Base-by-base conservation (phyloP, 495 filamentous ascomycete species). In the Annulohypoxylon maeteangense region DNA sequence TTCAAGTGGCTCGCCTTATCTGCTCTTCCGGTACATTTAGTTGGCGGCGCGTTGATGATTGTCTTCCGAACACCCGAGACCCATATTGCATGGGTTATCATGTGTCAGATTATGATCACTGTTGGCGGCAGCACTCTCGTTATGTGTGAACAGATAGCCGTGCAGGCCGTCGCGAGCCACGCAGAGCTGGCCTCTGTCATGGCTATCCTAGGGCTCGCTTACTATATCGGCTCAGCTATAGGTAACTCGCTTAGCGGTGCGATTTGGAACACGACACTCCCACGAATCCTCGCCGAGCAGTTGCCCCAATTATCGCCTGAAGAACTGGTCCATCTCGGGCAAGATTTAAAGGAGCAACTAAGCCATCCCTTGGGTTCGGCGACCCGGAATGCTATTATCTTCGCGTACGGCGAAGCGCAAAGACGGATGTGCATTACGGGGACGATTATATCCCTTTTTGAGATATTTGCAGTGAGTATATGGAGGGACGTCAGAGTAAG, bases 21-120 rank as follows among this genome's bases (percentile, higher is more conserved):
- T 75, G 85, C 91, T 22, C 85, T 90, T 2, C 85, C 88, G 0
- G 86, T 91, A 14, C 84, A 91, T 58, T 86, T 92, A 84, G 70
- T 85, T 81, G 92, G 90, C 14, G 84, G 89, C 6, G 90, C 87
- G 0, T 81, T 94, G 27, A 90, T 93, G 90, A 91, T 94, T 63
- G 76, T 91, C 68, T 93, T 92, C 85, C 88, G 91, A 34, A 77
- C 81, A 42, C 78, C 81, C 3, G 81, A 86, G 42, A 76, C 79
- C 20, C 71, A 81, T 40, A 85, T 92, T 58, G 87, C 86, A 31
- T 90, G 86, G 76, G 75, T 92, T 10, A 79, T 91, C 71, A 86
- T 90, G 87, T 85, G 87, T 74, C 88, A 91, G 76, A 86, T 91
- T 69, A 88, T 90, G 79, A 89, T 91, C 68, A 87, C 90, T 29